Evolutionary conservation across 192 early-diverging fungal genomes (phyloP).

Genomic region (Lunasporangiospora selenospora): DNA sequence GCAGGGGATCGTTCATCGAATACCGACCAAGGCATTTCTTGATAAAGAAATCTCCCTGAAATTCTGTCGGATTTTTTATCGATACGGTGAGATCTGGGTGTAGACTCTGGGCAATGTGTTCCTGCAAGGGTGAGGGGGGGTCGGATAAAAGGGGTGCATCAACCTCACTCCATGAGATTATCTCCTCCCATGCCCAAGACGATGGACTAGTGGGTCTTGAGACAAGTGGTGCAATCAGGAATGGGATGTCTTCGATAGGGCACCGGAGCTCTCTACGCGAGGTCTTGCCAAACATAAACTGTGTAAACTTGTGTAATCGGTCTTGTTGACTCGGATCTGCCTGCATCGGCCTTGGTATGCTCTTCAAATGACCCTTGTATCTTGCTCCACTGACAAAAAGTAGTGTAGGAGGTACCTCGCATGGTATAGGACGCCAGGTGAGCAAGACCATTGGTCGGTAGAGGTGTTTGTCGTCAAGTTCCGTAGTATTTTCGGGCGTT

Average conservation of each 20-base stretch:
- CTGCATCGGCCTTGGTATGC: constrained; percentile 6
- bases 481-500: constrained; percentile 11
- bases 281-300: constrained; percentile 55
- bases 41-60: too few species aligned
- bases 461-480: constrained; percentile 24
- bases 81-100: too few species aligned
- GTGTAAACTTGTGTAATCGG: constrained; percentile 58
- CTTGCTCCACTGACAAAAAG: constrained; percentile 41
- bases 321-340: constrained; percentile 49
- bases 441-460: constrained; percentile 55
- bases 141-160: constrained; percentile 29
- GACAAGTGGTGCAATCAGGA: constrained; percentile 64
- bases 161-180: constrained; percentile 48
- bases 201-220: too few species aligned
- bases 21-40: too few species aligned
- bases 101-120: constrained; percentile 25
- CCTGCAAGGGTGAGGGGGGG: constrained; percentile 12
- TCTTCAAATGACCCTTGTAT: constrained; percentile 19
- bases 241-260: constrained; percentile 54
- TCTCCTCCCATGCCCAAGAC: constrained; percentile 47
- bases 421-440: constrained; percentile 50
- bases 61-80: too few species aligned
- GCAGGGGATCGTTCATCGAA: too few species aligned
- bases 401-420: constrained; percentile 16
- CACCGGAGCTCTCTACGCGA: constrained; percentile 57